Base-by-base conservation (phyloP, 2,329 filamentous ascomycete genomes). In the Phaeoacremonium minimum region DNA sequence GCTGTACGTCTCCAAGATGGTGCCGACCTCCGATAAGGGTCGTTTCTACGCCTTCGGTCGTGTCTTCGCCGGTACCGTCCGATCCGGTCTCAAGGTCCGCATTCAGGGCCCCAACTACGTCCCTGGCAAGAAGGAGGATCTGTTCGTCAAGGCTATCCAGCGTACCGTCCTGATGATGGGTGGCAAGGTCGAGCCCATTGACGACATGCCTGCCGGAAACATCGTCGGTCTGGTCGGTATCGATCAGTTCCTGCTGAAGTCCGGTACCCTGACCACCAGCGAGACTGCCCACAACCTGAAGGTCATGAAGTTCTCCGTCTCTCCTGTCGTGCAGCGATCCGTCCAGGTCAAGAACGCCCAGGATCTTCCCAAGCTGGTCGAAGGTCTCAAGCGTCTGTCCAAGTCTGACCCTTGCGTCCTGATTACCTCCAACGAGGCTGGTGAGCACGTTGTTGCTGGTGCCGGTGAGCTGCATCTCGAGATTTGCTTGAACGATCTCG, bases 231-330 rank as follows among this genome's bases (percentile, higher is more conserved):
- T 98, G 60, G 93, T 98, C 64, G 93, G 93, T 84, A 88, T 98
- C 57, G 93, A 98, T 69, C 93, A 98, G 83, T 98, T 97, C 87
- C 79, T 98, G 79, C 89, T 98, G 78, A 98, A 98, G 85, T 97
- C 93, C 67, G 93, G 93, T 85, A 98, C 93, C 61, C 86, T 98
- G 58, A 95, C 90, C 72, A 97, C 91, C 66, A 83, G 79, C 64
- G 93, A 98, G 55, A 94, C 88, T 51, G 91, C 93, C 66, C 93
- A 98, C 85, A 98, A 98, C 85, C 76, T 98, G 61, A 97, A 97
- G 85, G 93, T 98, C 75, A 98, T 98, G 93, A 97, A 96, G 80
- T 98, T 98, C 86, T 98, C 93, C 63, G 93, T 98, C 67, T 97
- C 93, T 44, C 93, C 93, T 58, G 93, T 98, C 73, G 93, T 98